These are phyloP conservation scores for Aspergillus sergii DNA, from an alignment of 2,329 filamentous ascomycete genomes.

Conservation along the genomic window DNA sequence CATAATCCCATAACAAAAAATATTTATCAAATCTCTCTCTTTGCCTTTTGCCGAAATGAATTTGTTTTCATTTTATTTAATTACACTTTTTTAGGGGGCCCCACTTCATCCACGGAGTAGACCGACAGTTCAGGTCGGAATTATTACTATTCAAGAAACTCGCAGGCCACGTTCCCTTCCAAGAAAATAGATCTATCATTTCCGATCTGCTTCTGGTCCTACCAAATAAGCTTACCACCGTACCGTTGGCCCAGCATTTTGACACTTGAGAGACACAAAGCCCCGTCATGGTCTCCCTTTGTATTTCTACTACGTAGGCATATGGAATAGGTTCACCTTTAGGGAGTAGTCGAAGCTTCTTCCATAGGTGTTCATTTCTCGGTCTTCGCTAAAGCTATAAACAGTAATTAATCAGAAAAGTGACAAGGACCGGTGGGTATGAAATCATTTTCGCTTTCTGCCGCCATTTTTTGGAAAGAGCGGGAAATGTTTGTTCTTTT, in stretches of 20 bases:
- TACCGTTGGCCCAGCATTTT: constrained; percentile 15
- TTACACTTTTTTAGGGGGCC: not conserved
- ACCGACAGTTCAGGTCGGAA: constrained; percentile 13
- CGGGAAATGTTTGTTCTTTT: not conserved
- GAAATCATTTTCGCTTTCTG: not conserved
- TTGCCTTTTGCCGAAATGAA: not conserved
- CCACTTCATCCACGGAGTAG: not conserved
- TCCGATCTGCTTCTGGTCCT: constrained; percentile 6
- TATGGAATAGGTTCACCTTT: not conserved
- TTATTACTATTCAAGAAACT: constrained; percentile 17
- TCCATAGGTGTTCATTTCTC: not conserved
- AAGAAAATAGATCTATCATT: constrained; percentile 18
- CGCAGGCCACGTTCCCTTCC: constrained; percentile 21
- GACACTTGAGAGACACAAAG: constrained; percentile 8
- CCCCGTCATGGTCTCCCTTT: not conserved
- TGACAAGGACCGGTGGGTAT: not conserved
- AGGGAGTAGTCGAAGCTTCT: not conserved
- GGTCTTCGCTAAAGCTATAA: not conserved
- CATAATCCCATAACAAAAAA: not conserved
- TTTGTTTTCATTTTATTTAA: not conserved
- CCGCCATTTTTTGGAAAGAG: not conserved
- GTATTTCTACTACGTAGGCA: not conserved
- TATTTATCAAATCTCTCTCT: not conserved
- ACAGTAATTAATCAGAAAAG: not conserved
- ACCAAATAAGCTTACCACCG: constrained; percentile 13